A percentile compares a stretch with the other conserved stretches of the same genome.
phyloP scores from a whole-genome alignment of 192 early-diverging fungal species.

The Entophlyctis luteolus region DNA sequence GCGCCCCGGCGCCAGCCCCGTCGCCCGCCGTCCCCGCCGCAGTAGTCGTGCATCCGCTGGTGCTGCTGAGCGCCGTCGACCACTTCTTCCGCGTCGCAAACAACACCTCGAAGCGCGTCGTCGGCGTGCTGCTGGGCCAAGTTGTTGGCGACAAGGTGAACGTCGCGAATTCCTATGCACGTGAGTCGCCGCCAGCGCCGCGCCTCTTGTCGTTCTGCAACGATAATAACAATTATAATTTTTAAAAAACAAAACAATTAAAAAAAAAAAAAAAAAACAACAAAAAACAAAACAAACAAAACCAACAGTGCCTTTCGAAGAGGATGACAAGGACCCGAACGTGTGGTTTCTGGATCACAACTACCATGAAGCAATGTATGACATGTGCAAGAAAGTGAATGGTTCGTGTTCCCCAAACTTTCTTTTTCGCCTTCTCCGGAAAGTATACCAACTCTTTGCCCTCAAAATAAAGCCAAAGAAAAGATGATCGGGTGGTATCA shows the following conservation, averaged over 20 bases:
- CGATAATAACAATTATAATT: neutral
- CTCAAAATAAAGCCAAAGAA: slow-evolving; percentile 95
- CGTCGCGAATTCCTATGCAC: slow-evolving; percentile 95
- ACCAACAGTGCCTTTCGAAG: slow-evolving; percentile 91
- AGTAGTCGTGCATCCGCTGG: slow-evolving; percentile 94
- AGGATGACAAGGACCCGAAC: slow-evolving; percentile 95
- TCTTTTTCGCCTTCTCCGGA: neutral
- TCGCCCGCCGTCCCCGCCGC: neutral
- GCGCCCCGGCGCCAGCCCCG: too few relatives aligned
- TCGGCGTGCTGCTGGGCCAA: slow-evolving; percentile 95
- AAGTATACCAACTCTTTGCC: too few relatives aligned
- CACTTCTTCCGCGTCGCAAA: slow-evolving; percentile 96
- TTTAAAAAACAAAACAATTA: too few relatives aligned
- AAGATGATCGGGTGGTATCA: slow-evolving; percentile 99
- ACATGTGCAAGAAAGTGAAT: slow-evolving; percentile 99
- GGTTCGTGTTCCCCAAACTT: slow-evolving; percentile 49
- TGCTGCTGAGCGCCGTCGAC: slow-evolving; percentile 96
- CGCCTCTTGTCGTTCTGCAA: neutral
- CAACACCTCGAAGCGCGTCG: slow-evolving; percentile 92
- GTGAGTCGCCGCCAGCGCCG: slow-evolving; percentile 52
- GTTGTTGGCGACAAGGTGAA: slow-evolving; percentile 81
- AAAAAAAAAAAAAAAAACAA: too few relatives aligned
- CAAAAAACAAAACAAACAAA: neutral
- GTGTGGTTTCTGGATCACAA: slow-evolving; percentile 99
- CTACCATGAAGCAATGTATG: slow-evolving; percentile 98